phyloP scores from a whole-genome alignment of 345 rosid species.

The Eucalyptus sp. region DNA sequence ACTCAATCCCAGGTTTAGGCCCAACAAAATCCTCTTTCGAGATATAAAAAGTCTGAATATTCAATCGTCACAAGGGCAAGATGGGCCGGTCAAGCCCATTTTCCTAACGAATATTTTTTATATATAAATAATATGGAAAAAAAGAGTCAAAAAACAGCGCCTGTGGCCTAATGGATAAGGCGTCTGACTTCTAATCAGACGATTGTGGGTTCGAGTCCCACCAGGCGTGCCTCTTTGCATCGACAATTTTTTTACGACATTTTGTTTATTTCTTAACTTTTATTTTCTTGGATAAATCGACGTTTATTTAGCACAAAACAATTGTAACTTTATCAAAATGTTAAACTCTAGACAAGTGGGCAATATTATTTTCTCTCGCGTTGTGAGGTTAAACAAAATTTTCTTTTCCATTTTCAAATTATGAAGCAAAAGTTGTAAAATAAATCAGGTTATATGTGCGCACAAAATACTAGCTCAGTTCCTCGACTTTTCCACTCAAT shows the following conservation, averaged over 20 bases:
- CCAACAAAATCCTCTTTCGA: background rate
- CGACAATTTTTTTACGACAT: background rate
- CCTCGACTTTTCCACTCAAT: background rate
- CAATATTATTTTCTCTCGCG: background rate
- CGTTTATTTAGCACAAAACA: background rate
- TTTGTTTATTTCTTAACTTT: background rate
- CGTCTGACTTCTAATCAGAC: slow-evolving; percentile 33
- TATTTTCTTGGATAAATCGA: background rate
- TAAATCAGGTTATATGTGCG: rapidly evolving
- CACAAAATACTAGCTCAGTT: background rate
- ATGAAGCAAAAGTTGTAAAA: background rate
- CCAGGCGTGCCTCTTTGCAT: slow-evolving; percentile 20
- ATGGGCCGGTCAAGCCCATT: background rate
- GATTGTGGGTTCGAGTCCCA: slow-evolving; percentile 76
- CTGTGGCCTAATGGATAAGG: slow-evolving; percentile 63
- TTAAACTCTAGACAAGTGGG: background rate
- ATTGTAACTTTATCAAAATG: background rate
- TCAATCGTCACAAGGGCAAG: background rate
- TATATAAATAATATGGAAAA: rapidly evolving
- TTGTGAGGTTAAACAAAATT: background rate
- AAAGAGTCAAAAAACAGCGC: background rate
- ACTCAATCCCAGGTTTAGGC: background rate
- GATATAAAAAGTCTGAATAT: background rate
- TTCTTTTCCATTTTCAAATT: background rate
- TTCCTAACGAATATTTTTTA: rapidly evolving